These are phyloP conservation scores for Suaeda aralocaspica DNA, from an alignment of 148 eudicot species.

Conservation along the genomic window DNA sequence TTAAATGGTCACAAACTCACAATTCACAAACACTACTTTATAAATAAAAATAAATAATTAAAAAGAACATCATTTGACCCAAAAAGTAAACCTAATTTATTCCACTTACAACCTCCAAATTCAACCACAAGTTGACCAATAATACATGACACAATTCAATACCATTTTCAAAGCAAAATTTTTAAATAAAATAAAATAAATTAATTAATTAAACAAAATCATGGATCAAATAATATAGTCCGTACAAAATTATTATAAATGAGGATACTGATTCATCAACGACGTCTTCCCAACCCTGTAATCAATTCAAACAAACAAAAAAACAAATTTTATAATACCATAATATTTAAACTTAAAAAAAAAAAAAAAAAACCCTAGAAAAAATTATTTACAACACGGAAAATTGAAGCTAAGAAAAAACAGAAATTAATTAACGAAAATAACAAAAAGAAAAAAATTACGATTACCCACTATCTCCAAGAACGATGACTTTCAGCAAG, in stretches of 20 bases:
- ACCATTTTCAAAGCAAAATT: not conserved
- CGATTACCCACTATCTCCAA: conserved; percentile 63
- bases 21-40: not conserved
- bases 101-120: not conserved
- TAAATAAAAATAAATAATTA: too few relatives aligned
- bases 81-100: not conserved
- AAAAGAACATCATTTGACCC: not conserved
- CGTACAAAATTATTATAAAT: not conserved
- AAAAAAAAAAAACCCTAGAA: conserved; percentile 10
- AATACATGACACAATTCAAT: not conserved
- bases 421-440: not conserved
- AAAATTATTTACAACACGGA: not conserved
- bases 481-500: conserved; percentile 68
- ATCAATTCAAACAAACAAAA: conserved; percentile 13
- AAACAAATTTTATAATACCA: too few relatives aligned
- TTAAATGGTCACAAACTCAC: conserved; percentile 9
- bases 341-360: too few relatives aligned
- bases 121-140: not conserved
- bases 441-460: not conserved
- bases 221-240: not conserved
- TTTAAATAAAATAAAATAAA: too few relatives aligned
- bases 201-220: not conserved
- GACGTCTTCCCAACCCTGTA: conserved; percentile 76
- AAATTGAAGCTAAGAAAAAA: not conserved
- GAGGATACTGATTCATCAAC: conserved; percentile 87